Conservation (phyloP, 78 protist genomes). For the Speleostelium caveatum region DNA sequence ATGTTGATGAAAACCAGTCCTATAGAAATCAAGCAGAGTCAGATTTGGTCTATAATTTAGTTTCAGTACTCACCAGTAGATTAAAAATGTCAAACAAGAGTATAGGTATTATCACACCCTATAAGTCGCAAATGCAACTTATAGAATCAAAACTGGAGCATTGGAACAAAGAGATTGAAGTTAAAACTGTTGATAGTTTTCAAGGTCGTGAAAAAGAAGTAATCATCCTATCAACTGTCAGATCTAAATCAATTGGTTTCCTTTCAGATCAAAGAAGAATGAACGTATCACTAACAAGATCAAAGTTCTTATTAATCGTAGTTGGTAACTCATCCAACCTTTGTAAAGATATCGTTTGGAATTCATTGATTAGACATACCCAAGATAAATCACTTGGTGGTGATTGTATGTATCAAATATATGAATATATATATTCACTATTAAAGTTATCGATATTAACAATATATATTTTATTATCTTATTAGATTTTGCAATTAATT, state of each 20-base stretch:
- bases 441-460: no score
- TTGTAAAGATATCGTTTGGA: background rate
- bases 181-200: conserved; percentile 86
- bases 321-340: conserved; percentile 43
- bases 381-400: background rate
- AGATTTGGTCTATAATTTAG: background rate
- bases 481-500: background rate
- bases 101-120: conserved; percentile 90
- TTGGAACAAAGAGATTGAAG: conserved; percentile 17
- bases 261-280: conserved; percentile 88
- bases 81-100: background rate
- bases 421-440: background rate
- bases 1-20: background rate
- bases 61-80: background rate
- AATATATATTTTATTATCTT: no score
- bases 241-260: conserved; percentile 81
- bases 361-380: background rate
- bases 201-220: conserved; percentile 92
- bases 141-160: background rate
- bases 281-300: conserved; percentile 93
- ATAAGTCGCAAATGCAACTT: conserved; percentile 76
- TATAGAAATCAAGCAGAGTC: background rate
- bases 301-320: conserved; percentile 77
- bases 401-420: background rate
- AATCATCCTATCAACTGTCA: conserved; percentile 86